phyloP scores from a whole-genome alignment of 225 moss, liverwort and hornwort genomes.

The Sphagnum tenellum region DNA sequence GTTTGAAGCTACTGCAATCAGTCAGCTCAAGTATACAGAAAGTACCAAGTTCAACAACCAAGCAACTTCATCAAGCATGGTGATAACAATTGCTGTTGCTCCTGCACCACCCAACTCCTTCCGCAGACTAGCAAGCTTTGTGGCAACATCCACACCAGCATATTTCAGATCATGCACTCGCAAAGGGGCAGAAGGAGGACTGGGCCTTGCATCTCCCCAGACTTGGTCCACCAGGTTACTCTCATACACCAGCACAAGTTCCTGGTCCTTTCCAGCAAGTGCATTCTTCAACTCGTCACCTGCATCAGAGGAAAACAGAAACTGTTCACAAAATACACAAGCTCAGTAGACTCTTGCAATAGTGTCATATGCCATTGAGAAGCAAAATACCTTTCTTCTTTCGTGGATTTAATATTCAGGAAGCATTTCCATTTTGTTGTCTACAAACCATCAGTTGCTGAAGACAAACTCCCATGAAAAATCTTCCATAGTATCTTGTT shows the following conservation, averaged over 20 bases:
- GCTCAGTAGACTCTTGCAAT: constrained; percentile 23
- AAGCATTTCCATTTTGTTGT: no score
- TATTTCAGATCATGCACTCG: constrained; percentile 78
- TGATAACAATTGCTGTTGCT: constrained; percentile 75
- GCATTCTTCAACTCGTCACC: constrained; percentile 78
- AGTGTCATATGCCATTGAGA: no score
- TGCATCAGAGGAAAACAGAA: constrained; percentile 93
- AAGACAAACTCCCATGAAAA: no score
- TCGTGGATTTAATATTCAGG: no score
- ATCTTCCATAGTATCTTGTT: no score
- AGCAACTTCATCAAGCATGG: constrained; percentile 95
- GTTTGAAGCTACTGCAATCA: no score
- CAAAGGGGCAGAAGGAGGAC: constrained; percentile 56
- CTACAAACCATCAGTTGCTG: no score
- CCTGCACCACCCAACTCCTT: constrained; percentile 55
- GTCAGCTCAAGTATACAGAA: no score
- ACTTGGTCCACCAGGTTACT: constrained; percentile 80
- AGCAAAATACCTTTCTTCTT: no score
- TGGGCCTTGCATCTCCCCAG: constrained; percentile 70
- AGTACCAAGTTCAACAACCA: constrained; percentile 92
- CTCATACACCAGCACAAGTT: constrained; percentile 60
- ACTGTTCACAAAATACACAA: constrained; percentile 67
- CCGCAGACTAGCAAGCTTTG: constrained; percentile 71
- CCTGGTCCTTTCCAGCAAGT: constrained; percentile 64
- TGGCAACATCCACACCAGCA: constrained; percentile 74